These are phyloP conservation scores for Arthrobotrys musiformis DNA, from an alignment of 2,329 filamentous ascomycete species.

Conservation along the genomic window DNA sequence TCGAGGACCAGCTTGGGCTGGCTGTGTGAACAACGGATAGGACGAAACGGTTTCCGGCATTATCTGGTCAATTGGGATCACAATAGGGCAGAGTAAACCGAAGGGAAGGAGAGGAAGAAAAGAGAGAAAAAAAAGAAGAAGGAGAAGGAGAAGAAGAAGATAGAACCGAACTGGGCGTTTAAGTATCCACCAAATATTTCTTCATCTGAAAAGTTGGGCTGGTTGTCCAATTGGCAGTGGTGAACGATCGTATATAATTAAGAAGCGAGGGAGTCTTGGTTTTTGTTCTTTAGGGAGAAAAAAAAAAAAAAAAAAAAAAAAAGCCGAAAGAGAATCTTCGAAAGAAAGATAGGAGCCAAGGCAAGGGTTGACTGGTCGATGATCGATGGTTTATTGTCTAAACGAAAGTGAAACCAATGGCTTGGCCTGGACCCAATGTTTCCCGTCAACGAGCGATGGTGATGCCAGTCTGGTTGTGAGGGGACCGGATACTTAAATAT, in stretches of 20 bases:
- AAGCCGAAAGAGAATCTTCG: neutral
- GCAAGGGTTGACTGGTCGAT: too few relatives aligned
- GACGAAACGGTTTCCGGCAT: slow-evolving; percentile 43
- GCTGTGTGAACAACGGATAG: slow-evolving; percentile 24
- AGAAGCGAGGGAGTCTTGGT: too few relatives aligned
- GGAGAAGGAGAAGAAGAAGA: neutral
- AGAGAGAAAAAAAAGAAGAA: neutral
- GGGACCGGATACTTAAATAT: slow-evolving; percentile 31
- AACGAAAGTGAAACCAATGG: slow-evolving; percentile 18
- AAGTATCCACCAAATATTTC: neutral
- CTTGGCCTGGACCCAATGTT: neutral
- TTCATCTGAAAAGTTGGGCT: neutral
- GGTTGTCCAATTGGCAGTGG: neutral
- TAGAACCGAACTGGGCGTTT: neutral
- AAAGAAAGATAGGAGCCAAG: slow-evolving; percentile 18
- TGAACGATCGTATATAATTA: neutral
- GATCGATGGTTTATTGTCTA: neutral
- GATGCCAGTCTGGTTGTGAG: slow-evolving; percentile 1
- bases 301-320: neutral
- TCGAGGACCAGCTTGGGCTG: slow-evolving; percentile 22
- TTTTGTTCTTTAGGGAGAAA: neutral
- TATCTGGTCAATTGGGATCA: neutral
- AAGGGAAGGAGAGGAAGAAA: too few relatives aligned
- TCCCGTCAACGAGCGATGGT: slow-evolving; percentile 17
- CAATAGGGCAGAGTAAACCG: too few relatives aligned